Base-by-base conservation (phyloP, 2,329 filamentous ascomycete species). In the Xylogone sp. region DNA sequence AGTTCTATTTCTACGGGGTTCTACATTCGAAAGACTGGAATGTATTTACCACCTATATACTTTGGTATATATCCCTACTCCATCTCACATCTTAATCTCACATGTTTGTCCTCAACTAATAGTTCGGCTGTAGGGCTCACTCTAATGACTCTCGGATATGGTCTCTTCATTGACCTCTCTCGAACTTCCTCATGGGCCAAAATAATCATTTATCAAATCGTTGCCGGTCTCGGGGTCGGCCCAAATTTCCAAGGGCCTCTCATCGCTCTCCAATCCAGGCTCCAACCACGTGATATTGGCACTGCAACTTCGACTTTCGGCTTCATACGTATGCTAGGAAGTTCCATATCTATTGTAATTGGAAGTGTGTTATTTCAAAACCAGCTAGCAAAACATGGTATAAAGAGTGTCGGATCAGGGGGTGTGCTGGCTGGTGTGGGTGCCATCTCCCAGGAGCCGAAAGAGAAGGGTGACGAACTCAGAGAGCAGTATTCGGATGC, bases 1-100 rank as follows among this genome's bases (percentile, higher is more conserved):
- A 88, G 6, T 87, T 86, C 86, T 1, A 76, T 79, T 9, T 62
- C 64, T 6, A 77, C 77, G 0, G 82, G 82, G 27, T 58, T 82
- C 59, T 21, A 52, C 13, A 31, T 31, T 31, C 27, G 27, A 31
- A 31, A 13, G 27, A 31, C 27, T 31, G 27, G 27, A 13, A 31
- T 31, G 13, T 31, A 31, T 13, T 31, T 31, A 31, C 27, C 13
- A 31, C 27, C 27, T 8, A 31, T 31, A 31, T 31, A 31, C 13
- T 13, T 31, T 13, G 27, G 27, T 31, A 31, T 8, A 13, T 31
- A 31, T 31, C 27, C 27, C 13, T 13, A 31, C 27, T 8, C 27
- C 27, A 31, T 8, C 8, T 8, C 27, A 8, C 13, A 8, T 31
- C 13, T 13, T 31, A 31, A 13, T 13, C 27, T 31, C 8, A 31